Conservation (phyloP, 2,329 filamentous ascomycete genomes). For the Chaetomiaceae sp. region DNA sequence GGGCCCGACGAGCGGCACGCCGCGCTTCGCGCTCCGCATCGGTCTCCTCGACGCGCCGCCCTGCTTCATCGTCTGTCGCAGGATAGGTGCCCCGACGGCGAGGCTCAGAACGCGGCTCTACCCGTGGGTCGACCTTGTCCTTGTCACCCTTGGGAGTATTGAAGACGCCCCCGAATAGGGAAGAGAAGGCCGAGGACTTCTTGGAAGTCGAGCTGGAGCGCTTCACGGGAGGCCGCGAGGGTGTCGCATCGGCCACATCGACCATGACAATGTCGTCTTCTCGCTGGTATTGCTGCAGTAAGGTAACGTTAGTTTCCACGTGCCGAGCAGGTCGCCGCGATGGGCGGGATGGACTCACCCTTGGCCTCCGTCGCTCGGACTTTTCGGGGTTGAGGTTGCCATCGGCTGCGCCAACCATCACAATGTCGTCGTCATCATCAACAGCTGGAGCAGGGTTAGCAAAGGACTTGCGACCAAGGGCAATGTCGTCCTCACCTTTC, state of each 20-base stretch:
- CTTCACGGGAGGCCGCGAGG: conserved; percentile 50
- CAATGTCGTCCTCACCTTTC: conserved; percentile 30
- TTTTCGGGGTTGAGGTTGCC: conserved; percentile 43
- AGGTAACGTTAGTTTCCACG: conserved; percentile 38
- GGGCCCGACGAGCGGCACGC: conserved; percentile 52
- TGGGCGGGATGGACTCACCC: conserved; percentile 32
- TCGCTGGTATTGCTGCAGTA: conserved; percentile 57
- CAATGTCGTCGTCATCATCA: conserved; percentile 39
- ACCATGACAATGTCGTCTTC: conserved; percentile 61
- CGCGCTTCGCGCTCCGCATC: conserved; percentile 45
- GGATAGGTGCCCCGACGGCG: conserved; percentile 49
- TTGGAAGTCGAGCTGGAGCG: conserved; percentile 60
- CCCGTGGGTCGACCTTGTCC: conserved; percentile 40
- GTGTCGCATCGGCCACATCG: conserved; percentile 41
- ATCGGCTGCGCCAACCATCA: conserved; percentile 44
- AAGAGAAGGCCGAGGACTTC: conserved; percentile 54
- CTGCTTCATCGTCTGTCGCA: conserved; percentile 47
- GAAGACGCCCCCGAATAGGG: conserved; percentile 58
- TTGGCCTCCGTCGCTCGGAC: conserved; percentile 41
- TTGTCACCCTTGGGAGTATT: conserved; percentile 35
- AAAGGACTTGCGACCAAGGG: background rate
- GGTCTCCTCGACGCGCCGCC: conserved; percentile 40
- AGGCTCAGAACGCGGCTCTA: conserved; percentile 37
- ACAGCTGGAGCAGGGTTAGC: conserved; percentile 20
- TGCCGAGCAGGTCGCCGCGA: background rate